phyloP scores from a whole-genome alignment of 352 stramenopile genomes.

The Globisporangium emineosum region DNA sequence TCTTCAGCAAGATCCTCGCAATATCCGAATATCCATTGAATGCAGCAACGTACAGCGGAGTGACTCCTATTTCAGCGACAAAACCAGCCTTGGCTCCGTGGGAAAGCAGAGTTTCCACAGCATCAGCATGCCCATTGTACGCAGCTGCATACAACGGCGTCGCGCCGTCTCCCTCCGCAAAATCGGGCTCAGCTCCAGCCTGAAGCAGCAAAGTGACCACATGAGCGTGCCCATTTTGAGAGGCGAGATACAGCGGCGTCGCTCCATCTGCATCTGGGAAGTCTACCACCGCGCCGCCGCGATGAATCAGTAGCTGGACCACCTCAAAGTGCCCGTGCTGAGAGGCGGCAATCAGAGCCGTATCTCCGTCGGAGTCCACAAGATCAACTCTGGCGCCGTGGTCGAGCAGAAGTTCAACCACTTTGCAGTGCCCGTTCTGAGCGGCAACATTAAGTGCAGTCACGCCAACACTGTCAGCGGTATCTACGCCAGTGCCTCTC shows the following conservation, averaged over 20 bases:
- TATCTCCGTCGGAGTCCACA: conserved; percentile 3
- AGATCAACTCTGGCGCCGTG: not conserved
- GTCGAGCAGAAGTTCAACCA: not conserved
- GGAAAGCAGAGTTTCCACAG: not conserved
- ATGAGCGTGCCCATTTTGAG: conserved; percentile 5
- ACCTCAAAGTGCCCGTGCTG: conserved; percentile 4
- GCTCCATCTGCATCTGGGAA: conserved; percentile 6
- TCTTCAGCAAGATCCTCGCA: not conserved
- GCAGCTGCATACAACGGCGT: conserved; percentile 14
- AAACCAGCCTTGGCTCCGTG: conserved; percentile 8
- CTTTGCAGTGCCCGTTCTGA: not conserved
- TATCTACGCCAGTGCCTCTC: not conserved
- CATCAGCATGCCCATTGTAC: conserved; percentile 9
- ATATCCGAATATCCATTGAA: conserved; percentile 10
- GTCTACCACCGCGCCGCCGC: not conserved
- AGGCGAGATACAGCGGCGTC: conserved; percentile 7
- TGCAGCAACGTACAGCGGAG: conserved; percentile 7
- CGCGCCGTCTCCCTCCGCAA: conserved; percentile 8
- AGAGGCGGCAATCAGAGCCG: conserved; percentile 3
- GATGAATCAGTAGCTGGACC: not conserved
- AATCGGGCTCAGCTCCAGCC: conserved; percentile 7
- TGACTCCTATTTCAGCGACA: conserved; percentile 10
- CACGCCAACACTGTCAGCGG: not conserved
- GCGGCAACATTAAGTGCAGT: not conserved
- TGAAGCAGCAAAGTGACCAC: conserved; percentile 3